Conservation (phyloP, 139 green algal species). For the Coccomyxa sp. region DNA sequence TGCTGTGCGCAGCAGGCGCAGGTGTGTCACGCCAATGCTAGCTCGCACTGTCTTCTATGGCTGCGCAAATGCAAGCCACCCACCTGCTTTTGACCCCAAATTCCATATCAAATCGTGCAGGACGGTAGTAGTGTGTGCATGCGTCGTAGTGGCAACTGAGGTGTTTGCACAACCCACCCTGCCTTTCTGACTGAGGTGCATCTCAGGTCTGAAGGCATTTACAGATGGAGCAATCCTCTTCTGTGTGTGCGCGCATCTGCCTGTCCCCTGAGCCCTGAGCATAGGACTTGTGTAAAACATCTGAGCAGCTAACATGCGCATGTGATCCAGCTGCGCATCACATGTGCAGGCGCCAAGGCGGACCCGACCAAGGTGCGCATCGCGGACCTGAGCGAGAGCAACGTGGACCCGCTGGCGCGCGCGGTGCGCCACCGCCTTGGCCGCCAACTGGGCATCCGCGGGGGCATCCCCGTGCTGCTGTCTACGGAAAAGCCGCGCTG, state of each 20-base stretch:
- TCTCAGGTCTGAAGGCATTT: background rate
- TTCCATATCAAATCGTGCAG: too few relatives aligned
- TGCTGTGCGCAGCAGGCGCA: conserved; percentile 82
- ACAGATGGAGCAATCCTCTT: too few relatives aligned
- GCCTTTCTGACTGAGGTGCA: background rate
- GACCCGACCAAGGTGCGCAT: conserved; percentile 91
- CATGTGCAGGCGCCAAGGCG: conserved; percentile 70
- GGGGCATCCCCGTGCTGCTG: conserved; percentile 70
- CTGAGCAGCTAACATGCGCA: too few relatives aligned
- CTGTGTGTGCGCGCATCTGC: too few relatives aligned
- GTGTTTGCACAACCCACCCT: too few relatives aligned
- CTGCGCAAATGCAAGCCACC: background rate
- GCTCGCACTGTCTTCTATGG: conserved; percentile 32
- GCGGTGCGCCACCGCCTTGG: conserved; percentile 73
- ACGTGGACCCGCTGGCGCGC: conserved; percentile 76
- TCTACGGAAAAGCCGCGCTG: conserved; percentile 81
- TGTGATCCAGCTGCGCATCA: too few relatives aligned
- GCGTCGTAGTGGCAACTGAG: too few relatives aligned
- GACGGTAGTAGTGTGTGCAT: too few relatives aligned
- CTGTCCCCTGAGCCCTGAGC: too few relatives aligned
- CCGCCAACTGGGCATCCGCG: conserved; percentile 57
- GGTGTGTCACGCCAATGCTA: too few relatives aligned
- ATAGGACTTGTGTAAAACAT: too few relatives aligned
- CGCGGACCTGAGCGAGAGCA: conserved; percentile 79
- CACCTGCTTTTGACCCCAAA: too few relatives aligned